Evolutionary conservation across 805 yeast genomes (phyloP).

Genomic region (Starmerella etchellsii): DNA sequence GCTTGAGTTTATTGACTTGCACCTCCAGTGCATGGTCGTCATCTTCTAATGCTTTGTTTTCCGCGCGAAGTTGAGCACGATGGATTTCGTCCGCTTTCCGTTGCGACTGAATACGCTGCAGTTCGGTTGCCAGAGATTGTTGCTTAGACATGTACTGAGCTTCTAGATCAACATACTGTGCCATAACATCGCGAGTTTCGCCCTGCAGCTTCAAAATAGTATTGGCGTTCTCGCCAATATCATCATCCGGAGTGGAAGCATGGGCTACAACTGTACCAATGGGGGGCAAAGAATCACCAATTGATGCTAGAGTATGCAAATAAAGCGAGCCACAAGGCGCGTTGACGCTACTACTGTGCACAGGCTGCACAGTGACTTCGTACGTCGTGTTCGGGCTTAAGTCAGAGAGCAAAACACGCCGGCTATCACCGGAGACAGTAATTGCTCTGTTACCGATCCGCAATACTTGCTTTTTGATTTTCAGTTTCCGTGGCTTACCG

Average conservation of each 20-base stretch:
- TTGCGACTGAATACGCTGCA: constrained; percentile 23
- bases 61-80: constrained; percentile 26
- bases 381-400: constrained; percentile 27
- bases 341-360: background rate
- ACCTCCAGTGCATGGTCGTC: constrained; percentile 28
- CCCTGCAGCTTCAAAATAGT: background rate
- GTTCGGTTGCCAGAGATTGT: constrained; percentile 26
- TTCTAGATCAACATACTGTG: constrained; percentile 4
- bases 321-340: background rate
- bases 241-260: background rate
- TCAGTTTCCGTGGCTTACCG: constrained; percentile 3
- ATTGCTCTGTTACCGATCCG: constrained; percentile 4
- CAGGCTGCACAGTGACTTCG: constrained; percentile 26
- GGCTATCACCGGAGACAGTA: constrained; percentile 27
- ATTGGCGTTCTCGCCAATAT: background rate
- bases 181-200: constrained; percentile 7
- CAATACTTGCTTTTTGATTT: constrained; percentile 4
- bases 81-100: constrained; percentile 23
- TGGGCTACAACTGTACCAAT: background rate
- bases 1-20: constrained; percentile 25
- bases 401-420: constrained; percentile 25
- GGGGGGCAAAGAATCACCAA: background rate
- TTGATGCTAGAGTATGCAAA: background rate
- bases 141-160: constrained; percentile 21
- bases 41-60: constrained; percentile 29